A percentile compares a stretch with the other conserved stretches of the same genome.
Conservation (phyloP, 225 moss, liverwort and hornwort genomes). For the Physcomitrium patens region DNA sequence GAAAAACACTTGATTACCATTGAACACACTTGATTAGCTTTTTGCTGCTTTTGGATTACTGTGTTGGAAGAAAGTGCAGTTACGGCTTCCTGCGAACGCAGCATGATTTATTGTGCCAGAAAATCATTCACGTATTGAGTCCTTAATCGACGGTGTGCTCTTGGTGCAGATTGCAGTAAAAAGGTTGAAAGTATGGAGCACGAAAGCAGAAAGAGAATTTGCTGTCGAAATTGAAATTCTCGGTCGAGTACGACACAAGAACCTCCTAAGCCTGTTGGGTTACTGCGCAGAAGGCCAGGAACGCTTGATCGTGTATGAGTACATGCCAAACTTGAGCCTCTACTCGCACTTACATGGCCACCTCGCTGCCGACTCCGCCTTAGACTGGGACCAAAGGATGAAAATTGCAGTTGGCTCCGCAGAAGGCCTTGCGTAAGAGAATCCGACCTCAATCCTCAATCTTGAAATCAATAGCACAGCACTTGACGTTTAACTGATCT, state of each 20-base stretch:
- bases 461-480: background rate
- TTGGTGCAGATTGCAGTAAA: conserved; percentile 86
- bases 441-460: conserved; percentile 3
- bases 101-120: background rate
- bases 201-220: conserved; percentile 89
- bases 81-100: background rate
- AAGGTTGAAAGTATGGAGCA: conserved; percentile 91
- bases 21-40: background rate
- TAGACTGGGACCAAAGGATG: conserved; percentile 84
- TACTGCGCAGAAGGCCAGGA: conserved; percentile 94
- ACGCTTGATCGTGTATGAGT: conserved; percentile 88
- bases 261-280: conserved; percentile 75
- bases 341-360: conserved; percentile 92
- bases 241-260: conserved; percentile 87
- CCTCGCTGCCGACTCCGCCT: conserved; percentile 61
- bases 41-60: background rate
- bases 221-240: conserved; percentile 94
- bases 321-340: conserved; percentile 89
- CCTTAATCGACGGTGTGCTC: background rate
- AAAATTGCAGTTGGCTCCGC: conserved; percentile 85
- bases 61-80: background rate
- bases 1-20: background rate
- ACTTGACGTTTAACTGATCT: conserved; percentile 4
- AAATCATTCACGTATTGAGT: no score
- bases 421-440: conserved; percentile 89